A percentile compares a stretch with the other conserved stretches of the same genome.
Conservation (phyloP, 768 basidiomycete genomes). For the Russula foetens region DNA sequence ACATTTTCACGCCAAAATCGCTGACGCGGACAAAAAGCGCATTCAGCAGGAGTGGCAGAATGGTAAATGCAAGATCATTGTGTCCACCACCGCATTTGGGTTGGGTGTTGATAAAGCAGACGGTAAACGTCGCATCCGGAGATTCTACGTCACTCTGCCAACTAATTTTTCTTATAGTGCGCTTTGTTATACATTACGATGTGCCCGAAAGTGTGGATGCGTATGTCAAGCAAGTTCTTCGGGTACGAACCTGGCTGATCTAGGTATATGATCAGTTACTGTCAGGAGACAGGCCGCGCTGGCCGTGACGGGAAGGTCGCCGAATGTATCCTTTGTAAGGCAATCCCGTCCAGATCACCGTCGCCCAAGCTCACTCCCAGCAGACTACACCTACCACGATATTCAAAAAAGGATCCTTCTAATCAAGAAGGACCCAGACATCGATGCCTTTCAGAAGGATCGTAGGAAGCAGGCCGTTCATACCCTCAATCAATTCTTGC, state of each 20-base stretch:
- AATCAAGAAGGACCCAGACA: conserved; percentile 44
- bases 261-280: conserved; percentile 44
- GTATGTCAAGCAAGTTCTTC: conserved; percentile 32
- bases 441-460: conserved; percentile 46
- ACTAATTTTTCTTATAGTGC: conserved; percentile 40
- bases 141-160: background rate
- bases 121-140: conserved; percentile 34
- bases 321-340: conserved; percentile 79
- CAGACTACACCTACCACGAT: conserved; percentile 64
- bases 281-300: conserved; percentile 95
- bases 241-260: conserved; percentile 5
- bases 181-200: conserved; percentile 85
- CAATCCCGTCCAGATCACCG: background rate
- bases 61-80: conserved; percentile 69
- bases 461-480: conserved; percentile 57
- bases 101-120: conserved; percentile 93
- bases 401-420: conserved; percentile 45
- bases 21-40: conserved; percentile 47
- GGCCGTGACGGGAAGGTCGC: conserved; percentile 84
- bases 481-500: conserved; percentile 72
- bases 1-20: conserved; percentile 85
- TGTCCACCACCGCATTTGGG: conserved; percentile 94
- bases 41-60: conserved; percentile 69
- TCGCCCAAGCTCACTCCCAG: background rate
- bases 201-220: conserved; percentile 81